Conservation (phyloP, 2,329 filamentous ascomycete genomes). For the Calonectria pseudoreteaudii region DNA sequence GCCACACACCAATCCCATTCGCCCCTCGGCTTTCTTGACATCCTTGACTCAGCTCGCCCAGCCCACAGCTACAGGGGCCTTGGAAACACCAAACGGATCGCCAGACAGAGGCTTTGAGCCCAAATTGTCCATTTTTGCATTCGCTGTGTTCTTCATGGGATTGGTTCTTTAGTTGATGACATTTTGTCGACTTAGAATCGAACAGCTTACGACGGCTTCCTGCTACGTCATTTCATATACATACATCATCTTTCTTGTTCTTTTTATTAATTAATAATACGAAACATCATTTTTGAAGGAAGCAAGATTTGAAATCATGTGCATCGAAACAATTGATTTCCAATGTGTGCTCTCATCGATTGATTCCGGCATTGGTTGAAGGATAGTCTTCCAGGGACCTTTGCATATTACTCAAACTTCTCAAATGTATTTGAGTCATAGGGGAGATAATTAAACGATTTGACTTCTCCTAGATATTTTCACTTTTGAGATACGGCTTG, state of each 20-base stretch:
- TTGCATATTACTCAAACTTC: too few relatives aligned
- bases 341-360: neutral
- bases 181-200: neutral
- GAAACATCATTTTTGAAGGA: neutral
- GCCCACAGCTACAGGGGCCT: neutral
- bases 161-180: neutral
- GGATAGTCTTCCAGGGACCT: too few relatives aligned
- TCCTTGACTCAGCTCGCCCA: neutral
- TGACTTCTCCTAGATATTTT: neutral
- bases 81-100: neutral
- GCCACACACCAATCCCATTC: too few relatives aligned
- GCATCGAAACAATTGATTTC: neutral
- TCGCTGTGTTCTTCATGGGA: neutral
- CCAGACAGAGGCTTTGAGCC: neutral
- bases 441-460: neutral
- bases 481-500: neutral
- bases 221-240: neutral
- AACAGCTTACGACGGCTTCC: neutral
- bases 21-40: neutral
- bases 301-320: neutral
- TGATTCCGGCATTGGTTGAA: too few relatives aligned
- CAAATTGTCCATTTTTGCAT: neutral
- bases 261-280: neutral
- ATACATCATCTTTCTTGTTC: neutral
- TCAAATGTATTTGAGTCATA: fast-evolving